Evolutionary conservation across 352 stramenopile genomes (phyloP).

Genomic region (Globisporangium orthogonon): DNA sequence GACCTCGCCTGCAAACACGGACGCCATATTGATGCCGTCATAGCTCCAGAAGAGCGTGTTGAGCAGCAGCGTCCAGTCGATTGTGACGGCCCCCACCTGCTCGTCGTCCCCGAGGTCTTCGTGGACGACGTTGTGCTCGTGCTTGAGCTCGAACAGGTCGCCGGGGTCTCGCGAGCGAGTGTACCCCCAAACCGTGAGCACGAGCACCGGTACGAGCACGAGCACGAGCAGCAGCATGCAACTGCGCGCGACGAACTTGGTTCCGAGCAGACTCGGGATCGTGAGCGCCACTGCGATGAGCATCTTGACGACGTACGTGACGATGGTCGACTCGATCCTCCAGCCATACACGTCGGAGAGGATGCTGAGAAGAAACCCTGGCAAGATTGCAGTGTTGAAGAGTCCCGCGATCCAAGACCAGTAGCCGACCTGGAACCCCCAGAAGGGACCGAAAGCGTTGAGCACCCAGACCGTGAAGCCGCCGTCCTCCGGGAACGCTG

Average conservation of each 20-base stretch:
- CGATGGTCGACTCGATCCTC: conserved; percentile 17
- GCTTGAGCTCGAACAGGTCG: conserved; percentile 44
- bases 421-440: conserved; percentile 75
- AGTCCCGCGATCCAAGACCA: conserved; percentile 74
- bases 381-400: conserved; percentile 52
- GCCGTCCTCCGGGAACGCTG: conserved; percentile 68
- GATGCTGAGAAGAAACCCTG: conserved; percentile 28
- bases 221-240: conserved; percentile 22
- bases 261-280: conserved; percentile 31
- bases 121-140: not conserved
- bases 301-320: conserved; percentile 27
- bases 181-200: conserved; percentile 45
- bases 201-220: conserved; percentile 82
- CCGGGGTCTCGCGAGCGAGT: conserved; percentile 40
- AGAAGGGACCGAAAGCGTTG: conserved; percentile 71
- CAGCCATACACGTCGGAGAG: conserved; percentile 25
- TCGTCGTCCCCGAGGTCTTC: not conserved
- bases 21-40: conserved; percentile 90
- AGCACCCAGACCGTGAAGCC: conserved; percentile 66
- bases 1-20: conserved; percentile 89
- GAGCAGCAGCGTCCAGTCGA: conserved; percentile 80
- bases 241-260: conserved; percentile 19
- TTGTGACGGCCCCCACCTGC: conserved; percentile 21
- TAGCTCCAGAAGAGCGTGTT: conserved; percentile 97
- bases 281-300: conserved; percentile 22